Percentiles rank a stretch among this genome's conserved stretches.
Evolutionary conservation across 2,329 filamentous ascomycete genomes (phyloP).

Genomic region (Zymoseptoria pseudotritici): DNA sequence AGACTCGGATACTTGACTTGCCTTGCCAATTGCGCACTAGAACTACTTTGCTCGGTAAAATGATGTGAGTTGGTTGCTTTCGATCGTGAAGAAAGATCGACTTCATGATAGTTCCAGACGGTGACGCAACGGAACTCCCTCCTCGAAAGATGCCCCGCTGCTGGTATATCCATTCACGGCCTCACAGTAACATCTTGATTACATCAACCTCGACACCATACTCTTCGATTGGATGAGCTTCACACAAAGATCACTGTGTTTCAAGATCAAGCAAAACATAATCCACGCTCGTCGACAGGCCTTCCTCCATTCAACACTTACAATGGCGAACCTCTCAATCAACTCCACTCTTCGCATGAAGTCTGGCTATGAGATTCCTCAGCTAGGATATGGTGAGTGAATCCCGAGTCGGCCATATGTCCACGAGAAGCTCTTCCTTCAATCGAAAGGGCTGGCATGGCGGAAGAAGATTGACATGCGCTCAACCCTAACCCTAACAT

Average conservation of each 20-base stretch:
- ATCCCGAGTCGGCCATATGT: not conserved
- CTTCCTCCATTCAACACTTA: constrained; percentile 14
- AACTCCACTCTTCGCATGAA: constrained; percentile 46
- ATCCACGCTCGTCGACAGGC: constrained; percentile 4
- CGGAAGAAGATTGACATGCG: constrained; percentile 25
- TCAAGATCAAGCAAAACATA: not conserved
- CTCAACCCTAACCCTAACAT: not conserved
- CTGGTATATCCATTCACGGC: not conserved
- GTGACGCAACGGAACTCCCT: not conserved
- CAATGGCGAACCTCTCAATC: constrained; percentile 40
- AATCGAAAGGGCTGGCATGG: too few relatives aligned
- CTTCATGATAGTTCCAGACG: not conserved
- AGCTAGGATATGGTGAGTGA: constrained; percentile 50
- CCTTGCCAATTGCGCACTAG: not conserved
- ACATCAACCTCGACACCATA: not conserved
- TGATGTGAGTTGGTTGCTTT: not conserved
- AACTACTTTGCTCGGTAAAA: not conserved
- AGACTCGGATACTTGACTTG: not conserved
- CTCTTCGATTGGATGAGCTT: constrained; percentile 4
- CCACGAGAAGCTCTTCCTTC: not conserved
- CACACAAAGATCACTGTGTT: constrained; percentile 1
- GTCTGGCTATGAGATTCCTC: constrained; percentile 55
- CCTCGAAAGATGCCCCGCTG: not conserved
- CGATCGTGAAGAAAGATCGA: not conserved
- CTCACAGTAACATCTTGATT: not conserved